These are phyloP conservation scores for Suhomyces xylopsoci DNA, from an alignment of 805 yeast genomes.

Conservation along the genomic window DNA sequence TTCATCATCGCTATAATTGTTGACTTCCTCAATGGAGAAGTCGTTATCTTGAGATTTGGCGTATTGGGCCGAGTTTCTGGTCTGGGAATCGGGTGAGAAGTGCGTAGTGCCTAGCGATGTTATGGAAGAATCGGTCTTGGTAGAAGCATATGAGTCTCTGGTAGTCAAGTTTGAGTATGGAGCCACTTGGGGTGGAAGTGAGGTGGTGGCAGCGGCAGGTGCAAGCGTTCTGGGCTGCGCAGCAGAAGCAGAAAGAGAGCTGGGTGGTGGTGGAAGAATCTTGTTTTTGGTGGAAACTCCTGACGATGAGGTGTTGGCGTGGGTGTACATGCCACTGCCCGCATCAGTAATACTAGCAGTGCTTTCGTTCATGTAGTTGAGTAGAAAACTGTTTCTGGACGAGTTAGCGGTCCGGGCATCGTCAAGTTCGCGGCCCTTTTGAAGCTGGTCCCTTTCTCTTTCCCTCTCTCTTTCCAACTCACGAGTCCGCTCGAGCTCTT, in stretches of 20 bases:
- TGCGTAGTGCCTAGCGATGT: conserved; percentile 12
- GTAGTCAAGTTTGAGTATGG: conserved; percentile 1
- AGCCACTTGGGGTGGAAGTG: conserved; percentile 2
- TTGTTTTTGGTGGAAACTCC: conserved; percentile 4
- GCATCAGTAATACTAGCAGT: neutral
- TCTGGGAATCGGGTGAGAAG: conserved; percentile 5
- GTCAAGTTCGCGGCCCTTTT: conserved; percentile 5
- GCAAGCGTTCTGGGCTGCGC: conserved; percentile 4
- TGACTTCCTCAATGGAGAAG: conserved; percentile 37
- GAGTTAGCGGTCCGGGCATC: conserved; percentile 7
- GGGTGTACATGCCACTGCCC: conserved; percentile 2
- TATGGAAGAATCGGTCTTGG: conserved; percentile 13
- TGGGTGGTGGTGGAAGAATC: conserved; percentile 3
- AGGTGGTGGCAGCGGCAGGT: conserved; percentile 4
- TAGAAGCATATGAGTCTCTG: conserved; percentile 15
- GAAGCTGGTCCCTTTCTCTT: neutral
- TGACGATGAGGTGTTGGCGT: conserved; percentile 4
- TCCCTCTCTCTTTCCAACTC: conserved; percentile 8
- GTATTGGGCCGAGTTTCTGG: neutral
- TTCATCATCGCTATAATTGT: conserved; percentile 40
- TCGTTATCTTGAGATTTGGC: conserved; percentile 17
- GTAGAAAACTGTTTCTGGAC: conserved; percentile 9
- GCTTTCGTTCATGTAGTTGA: conserved; percentile 9
- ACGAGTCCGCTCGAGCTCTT: conserved; percentile 10
- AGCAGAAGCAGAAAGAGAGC: neutral